Evolutionary conservation across 148 eudicot species (phyloP), one percentile per base, ranked within the genome.

Genomic region (Nepenthes gracilis): DNA sequence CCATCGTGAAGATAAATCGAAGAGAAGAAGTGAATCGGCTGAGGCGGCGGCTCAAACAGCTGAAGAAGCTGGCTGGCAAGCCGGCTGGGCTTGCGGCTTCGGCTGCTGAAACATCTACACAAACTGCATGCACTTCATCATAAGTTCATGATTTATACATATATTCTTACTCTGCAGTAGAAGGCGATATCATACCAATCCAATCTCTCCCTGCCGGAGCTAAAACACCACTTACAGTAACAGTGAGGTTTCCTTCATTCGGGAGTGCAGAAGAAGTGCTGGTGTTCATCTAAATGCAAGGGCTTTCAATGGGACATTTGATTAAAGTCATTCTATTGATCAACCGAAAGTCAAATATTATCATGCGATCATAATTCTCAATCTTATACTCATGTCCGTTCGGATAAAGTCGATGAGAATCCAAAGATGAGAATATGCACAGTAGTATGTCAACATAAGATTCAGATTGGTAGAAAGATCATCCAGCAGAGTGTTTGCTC

Each of bases 271-370:
- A 45, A 45, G 11, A 6, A 5, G 6, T 6, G 48, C 48, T 45
- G 11, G 48, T 45, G 11, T 11, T 45, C 8, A 45, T 45, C 48
- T 45, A 5, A 45, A 45, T 11, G 48, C 1, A 45, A 45, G 48
- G 48, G 48, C 48, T 45, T 1, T 55, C 35, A 56, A 71, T 50
- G 54, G 73, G 78, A 52, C 97, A 90, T 0, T 67, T 60, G 0
- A 13, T 11, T 54, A 84, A 35, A 0, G 11, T 35, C 55, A 77
- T 77, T 55, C 97, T 59, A 55, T 90, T 86, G 9, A 90, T 57
- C 14, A 66, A 12, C 52, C 91, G 79, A 65, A 84, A 90, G 2
- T 74, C 81, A 0, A 81, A 80, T 62, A 80, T 70, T 1, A 68
- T 55, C 58, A 12, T 49, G 13, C 11, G 53, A 11, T 49, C 11